Evolutionary conservation across 2,329 filamentous ascomycete genomes (phyloP).

Genomic region (Colletotrichum sp.): DNA sequence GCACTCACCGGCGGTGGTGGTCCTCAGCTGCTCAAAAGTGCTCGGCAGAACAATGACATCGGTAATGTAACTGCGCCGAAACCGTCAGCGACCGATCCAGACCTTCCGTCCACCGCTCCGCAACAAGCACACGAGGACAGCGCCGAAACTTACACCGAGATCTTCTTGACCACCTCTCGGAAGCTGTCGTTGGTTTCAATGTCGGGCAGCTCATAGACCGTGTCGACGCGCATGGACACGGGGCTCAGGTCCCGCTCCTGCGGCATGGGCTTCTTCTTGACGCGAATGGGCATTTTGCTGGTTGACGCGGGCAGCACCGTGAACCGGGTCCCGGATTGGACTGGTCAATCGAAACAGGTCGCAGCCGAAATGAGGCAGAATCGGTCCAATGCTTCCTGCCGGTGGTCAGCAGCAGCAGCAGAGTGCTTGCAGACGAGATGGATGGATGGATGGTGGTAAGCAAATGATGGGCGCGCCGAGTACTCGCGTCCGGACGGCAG

Average conservation of each 20-base stretch:
- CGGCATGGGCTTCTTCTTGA: slow-evolving; percentile 37
- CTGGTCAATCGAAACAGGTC: not conserved
- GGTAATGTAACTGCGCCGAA: slow-evolving; percentile 61
- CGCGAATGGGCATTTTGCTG: slow-evolving; percentile 40
- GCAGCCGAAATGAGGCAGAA: not conserved
- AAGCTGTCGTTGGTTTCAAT: slow-evolving; percentile 66
- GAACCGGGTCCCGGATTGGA: not conserved
- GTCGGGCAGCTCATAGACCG: slow-evolving; percentile 50
- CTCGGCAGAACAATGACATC: slow-evolving; percentile 68
- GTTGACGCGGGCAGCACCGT: not conserved
- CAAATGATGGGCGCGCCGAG: not conserved
- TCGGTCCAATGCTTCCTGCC: not conserved
- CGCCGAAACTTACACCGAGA: slow-evolving; percentile 59
- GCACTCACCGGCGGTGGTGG: slow-evolving; percentile 65
- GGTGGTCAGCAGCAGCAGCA: not conserved
- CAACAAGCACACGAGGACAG: not conserved
- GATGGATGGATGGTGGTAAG: not conserved
- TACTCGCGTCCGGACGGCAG: not conserved
- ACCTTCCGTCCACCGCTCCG: not conserved
- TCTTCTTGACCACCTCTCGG: slow-evolving; percentile 68
- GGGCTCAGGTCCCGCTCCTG: slow-evolving; percentile 37
- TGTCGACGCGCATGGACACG: slow-evolving; percentile 35
- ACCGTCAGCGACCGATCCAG: slow-evolving; percentile 11
- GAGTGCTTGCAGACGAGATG: not conserved
- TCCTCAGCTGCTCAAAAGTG: slow-evolving; percentile 76